Base-by-base conservation (phyloP, 441 rosid species). In the Adansonia grandidieri region DNA sequence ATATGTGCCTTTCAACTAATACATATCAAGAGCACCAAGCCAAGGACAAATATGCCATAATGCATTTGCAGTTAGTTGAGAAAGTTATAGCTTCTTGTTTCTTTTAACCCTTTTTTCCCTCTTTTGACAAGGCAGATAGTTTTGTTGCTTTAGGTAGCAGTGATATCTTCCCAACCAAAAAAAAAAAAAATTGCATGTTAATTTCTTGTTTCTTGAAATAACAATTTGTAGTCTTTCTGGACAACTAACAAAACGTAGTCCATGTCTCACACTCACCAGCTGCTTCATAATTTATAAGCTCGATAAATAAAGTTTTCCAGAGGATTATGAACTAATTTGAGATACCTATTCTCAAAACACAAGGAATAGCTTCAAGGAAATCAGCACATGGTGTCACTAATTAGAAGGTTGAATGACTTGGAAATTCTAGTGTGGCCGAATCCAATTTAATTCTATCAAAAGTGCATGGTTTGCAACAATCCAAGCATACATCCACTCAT, bases 401-500 rank as follows among this genome's bases (percentile, higher is more conserved):
- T 10, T 22, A 69, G 73, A 48, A 69, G 40, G 42, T 67, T 6
- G 53, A 47, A 44, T 67, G 53, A 67, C 53, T 44, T 67, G 71
- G 37, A 45, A 45, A 45, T 68, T 40, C n/a, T 37, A 22, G 51
- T 2, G 9, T 32, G 32, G 22, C 44, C 40, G 24, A 54, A 73
- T 57, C 32, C 40, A 11, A 73, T 42, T 19, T 32, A 42, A 58
- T 11, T 40, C 22, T 37, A 40, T 9, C 50, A 10, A 40, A 32
- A 56, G 64, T 1, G 40, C 24, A 1, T 28, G 1, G 44, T 50
- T 50, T 17, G 40, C 40, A 76, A 40, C 63, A 75, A 82, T 80
- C 98, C 98, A 78, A 92, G 92, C 19, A 81, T 84, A 75, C 90
- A 60, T 28, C 3, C 95, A 20, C 86, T 95, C 98, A 84, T 95